Evolutionary conservation across 2,329 filamentous ascomycete genomes (phyloP).

Genomic region (Penicillium sp.): DNA sequence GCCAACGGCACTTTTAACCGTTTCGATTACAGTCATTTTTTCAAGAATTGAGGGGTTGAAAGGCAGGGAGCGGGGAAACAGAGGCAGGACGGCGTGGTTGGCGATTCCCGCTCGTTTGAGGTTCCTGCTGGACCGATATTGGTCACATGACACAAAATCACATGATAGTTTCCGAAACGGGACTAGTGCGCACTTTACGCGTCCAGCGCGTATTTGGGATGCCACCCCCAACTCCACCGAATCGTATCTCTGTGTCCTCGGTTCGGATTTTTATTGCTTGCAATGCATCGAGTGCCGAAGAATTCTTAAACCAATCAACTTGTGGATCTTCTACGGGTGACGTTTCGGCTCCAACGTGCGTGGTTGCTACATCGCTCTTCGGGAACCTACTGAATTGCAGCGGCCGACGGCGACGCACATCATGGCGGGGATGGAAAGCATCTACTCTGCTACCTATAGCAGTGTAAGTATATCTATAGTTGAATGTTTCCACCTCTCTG

Average conservation of each 20-base stretch:
- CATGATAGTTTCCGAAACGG: constrained; percentile 15
- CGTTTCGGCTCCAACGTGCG: constrained; percentile 10
- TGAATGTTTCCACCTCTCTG: neutral
- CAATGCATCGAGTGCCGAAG: constrained; percentile 12
- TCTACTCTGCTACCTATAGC: constrained; percentile 65
- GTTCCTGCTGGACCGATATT: constrained; percentile 27
- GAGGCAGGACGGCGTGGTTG: constrained; percentile 24
- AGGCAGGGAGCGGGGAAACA: constrained; percentile 15
- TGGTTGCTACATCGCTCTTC: constrained; percentile 17
- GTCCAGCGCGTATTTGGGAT: constrained; percentile 35
- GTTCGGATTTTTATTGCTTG: constrained; percentile 14
- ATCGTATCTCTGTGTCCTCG: constrained; percentile 31
- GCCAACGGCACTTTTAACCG: constrained; percentile 50
- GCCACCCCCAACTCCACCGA: constrained; percentile 27
- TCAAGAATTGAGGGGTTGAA: constrained; percentile 12
- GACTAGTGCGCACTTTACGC: constrained; percentile 41
- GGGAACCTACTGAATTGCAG: constrained; percentile 22
- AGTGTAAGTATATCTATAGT: constrained; percentile 46
- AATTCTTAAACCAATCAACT: constrained; percentile 13
- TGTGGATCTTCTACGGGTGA: constrained; percentile 13
- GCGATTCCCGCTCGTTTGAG: constrained; percentile 28
- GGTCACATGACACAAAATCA: constrained; percentile 21
- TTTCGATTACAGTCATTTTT: constrained; percentile 49
- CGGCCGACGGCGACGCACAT: constrained; percentile 24
- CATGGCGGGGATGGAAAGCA: constrained; percentile 42